These are phyloP conservation scores for Colletotrichum sp. DNA, from an alignment of 2,329 filamentous ascomycete genomes.

Conservation along the genomic window DNA sequence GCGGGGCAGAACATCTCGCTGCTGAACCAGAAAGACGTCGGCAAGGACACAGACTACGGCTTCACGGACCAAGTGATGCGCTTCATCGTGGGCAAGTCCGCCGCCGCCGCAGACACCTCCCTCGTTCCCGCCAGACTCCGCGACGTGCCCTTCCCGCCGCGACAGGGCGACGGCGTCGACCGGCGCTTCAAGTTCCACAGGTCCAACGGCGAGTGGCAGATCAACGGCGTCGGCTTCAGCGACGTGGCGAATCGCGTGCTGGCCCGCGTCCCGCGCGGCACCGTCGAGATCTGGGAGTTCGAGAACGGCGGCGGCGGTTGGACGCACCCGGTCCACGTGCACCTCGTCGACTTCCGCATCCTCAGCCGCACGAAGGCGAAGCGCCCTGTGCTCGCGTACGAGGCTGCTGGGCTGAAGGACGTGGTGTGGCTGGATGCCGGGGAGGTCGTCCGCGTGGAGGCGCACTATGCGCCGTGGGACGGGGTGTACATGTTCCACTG, in stretches of 20 bases:
- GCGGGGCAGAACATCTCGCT: constrained; percentile 52
- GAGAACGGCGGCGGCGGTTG: constrained; percentile 54
- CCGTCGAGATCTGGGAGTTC: constrained; percentile 54
- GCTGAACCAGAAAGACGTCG: constrained; percentile 35
- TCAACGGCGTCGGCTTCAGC: constrained; percentile 53
- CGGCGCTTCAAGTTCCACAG: constrained; percentile 51
- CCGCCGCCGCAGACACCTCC: constrained; percentile 38
- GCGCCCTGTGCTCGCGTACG: constrained; percentile 53
- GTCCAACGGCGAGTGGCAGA: constrained; percentile 49
- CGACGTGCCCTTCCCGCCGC: constrained; percentile 41
- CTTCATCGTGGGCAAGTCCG: constrained; percentile 48
- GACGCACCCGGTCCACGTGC: constrained; percentile 61
- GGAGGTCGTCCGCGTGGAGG: constrained; percentile 55
- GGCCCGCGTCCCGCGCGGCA: constrained; percentile 49
- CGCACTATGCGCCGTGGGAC: constrained; percentile 56
- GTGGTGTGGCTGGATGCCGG: constrained; percentile 58
- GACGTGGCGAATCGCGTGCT: constrained; percentile 53
- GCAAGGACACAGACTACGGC: constrained; percentile 52
- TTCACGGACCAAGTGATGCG: constrained; percentile 58
- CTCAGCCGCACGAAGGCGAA: constrained; percentile 48
- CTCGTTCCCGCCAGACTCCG: constrained; percentile 37
- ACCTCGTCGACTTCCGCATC: constrained; percentile 63
- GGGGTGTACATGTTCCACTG: constrained; percentile 58
- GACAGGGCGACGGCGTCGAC: constrained; percentile 37
- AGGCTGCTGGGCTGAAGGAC: constrained; percentile 60